These are phyloP conservation scores for Paraphoma chrysanthemicola DNA, from an alignment of 2,329 filamentous ascomycete genomes.

Conservation along the genomic window DNA sequence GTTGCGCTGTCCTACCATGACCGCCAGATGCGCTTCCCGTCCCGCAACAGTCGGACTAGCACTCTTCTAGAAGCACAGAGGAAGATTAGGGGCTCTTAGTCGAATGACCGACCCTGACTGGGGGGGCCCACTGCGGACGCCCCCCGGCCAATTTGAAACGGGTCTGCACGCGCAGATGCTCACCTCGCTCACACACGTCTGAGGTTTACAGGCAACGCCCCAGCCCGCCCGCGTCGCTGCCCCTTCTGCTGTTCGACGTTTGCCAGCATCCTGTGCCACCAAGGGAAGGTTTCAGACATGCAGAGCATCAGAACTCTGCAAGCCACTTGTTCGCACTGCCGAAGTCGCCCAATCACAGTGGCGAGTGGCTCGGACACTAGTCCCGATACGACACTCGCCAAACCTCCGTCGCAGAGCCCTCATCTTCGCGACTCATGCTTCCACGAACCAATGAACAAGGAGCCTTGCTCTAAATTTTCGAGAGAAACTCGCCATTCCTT, in stretches of 20 bases:
- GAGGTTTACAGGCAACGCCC: conserved; percentile 15
- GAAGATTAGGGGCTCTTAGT: conserved; percentile 39
- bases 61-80: conserved; percentile 47
- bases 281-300: conserved; percentile 15
- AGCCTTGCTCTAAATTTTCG: background rate
- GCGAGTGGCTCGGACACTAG: conserved; percentile 2
- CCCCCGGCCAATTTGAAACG: conserved; percentile 34
- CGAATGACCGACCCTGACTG: conserved; percentile 21
- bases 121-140: conserved; percentile 25
- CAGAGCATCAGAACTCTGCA: conserved; percentile 14
- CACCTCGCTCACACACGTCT: conserved; percentile 11
- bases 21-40: conserved; percentile 32
- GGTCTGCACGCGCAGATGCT: conserved; percentile 15
- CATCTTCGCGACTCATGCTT: conserved; percentile 41
- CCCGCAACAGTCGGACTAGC: conserved; percentile 36
- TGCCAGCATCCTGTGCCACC: conserved; percentile 15
- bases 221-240: conserved; percentile 1
- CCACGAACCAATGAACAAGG: background rate
- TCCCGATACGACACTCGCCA: conserved; percentile 25
- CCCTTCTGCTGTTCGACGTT: conserved; percentile 20
- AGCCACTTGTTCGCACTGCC: conserved; percentile 11
- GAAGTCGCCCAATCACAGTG: conserved; percentile 6
- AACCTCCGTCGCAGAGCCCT: conserved; percentile 40
- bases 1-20: conserved; percentile 22
- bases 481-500: conserved; percentile 1